A percentile compares a stretch with the other conserved stretches of the same genome.
These are phyloP conservation scores for Solanum boliviense DNA, from an alignment of 257 asterid genomes.

Conservation along the genomic window DNA sequence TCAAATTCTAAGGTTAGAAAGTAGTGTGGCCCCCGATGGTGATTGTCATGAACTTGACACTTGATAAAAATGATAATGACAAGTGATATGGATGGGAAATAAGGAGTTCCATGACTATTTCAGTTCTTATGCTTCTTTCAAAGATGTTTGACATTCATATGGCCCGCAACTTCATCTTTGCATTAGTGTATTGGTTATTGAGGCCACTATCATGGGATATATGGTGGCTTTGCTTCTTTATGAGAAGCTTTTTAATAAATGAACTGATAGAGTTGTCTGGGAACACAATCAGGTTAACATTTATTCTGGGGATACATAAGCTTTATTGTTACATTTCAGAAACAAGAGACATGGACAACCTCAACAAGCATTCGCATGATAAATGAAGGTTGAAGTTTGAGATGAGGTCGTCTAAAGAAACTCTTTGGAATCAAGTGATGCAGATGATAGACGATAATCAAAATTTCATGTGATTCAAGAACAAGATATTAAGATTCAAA, in stretches of 20 bases:
- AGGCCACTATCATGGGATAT: not conserved
- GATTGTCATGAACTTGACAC: not conserved
- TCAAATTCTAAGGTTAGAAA: not conserved
- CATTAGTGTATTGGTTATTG: conserved; percentile 26
- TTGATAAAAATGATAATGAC: conserved; percentile 3
- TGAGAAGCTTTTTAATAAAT: too few species aligned
- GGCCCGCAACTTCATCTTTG: conserved; percentile 66
- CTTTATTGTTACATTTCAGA: not conserved
- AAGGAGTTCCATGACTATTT: conserved; percentile 1
- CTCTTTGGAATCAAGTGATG: not conserved
- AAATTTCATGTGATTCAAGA: conserved; percentile 1
- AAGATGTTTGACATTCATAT: conserved; percentile 38
- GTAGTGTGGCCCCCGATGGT: not conserved
- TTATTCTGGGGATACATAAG: not conserved
- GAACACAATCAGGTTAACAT: not conserved
- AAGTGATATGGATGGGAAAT: conserved; percentile 12
- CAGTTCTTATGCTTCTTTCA: conserved; percentile 15
- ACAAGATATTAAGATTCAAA: not conserved
- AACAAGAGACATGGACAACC: not conserved
- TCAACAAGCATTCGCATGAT: not conserved
- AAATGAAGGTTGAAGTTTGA: not conserved
- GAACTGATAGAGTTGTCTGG: not conserved
- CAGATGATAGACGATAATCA: not conserved
- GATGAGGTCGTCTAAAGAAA: not conserved
- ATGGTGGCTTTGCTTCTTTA: not conserved